Base-by-base conservation (phyloP, 2,329 filamentous ascomycete species). In the Monosporascus sp. region DNA sequence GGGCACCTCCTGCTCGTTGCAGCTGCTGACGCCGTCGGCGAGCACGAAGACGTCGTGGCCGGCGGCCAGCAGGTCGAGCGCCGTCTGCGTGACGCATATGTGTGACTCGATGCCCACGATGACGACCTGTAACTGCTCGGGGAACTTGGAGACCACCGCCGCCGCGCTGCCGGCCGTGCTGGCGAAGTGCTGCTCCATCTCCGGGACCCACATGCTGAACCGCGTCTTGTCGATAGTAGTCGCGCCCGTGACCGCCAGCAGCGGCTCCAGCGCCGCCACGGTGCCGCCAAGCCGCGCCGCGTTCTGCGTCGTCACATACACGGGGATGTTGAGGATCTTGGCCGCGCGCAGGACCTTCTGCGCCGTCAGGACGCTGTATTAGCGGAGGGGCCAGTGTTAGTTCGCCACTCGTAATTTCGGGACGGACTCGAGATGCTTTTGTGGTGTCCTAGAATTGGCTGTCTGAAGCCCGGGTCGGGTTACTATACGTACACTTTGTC, bases 81-180 rank as follows among this genome's bases (percentile, higher is more conserved):
- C 84, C 43, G 93, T 97, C 78, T 97, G 93, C 55, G 90, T 92
- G 31, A 97, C 85, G 76, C 93, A 97, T 68, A 97, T 94, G 72
- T 97, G 93, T 41, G 84, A 83, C 73, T 97, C 93, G 67, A 97
- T 96, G 38, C 93, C 93, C 17, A 96, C 87, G 57, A 97, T 83
- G 52, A 89, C 87, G 50, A 90, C 80, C 62, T 86, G 80, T 22
- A 81, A 73, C 1, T 70, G 56, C 20, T 72, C 61, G 46, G 62
- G 37, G 57, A 72, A 60, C 7, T 63, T 47, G 3, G 60, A 37
- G 31, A 57, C 43, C 6, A 65, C 57, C 0, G 68, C 48, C 5
- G 63, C 51, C 5, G 72, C 17, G 38, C 58, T 4, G 65, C 50
- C 3, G 60, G 45, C 41, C 59, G 38, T 11, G 66, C 61, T 2